Conservation (phyloP, 768 basidiomycete species). For the Solioccasus polychromus region DNA sequence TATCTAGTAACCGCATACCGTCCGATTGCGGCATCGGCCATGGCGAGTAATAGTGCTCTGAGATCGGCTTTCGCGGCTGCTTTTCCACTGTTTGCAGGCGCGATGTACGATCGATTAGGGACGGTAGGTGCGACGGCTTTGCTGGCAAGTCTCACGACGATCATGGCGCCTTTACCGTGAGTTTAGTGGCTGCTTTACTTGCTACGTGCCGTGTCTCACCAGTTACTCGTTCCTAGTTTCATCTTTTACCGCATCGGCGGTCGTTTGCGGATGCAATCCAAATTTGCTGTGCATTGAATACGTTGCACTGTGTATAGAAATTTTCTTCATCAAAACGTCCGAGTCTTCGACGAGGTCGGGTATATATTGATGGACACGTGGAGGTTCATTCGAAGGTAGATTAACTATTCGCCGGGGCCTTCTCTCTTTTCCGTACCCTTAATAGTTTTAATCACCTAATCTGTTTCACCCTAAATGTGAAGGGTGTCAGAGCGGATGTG, state of each 20-base stretch:
- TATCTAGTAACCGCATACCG: conserved; percentile 52
- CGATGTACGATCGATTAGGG: conserved; percentile 53
- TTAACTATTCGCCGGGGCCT: too few relatives aligned
- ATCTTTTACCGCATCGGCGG: conserved; percentile 48
- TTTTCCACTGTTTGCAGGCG: conserved; percentile 51
- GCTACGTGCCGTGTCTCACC: too few relatives aligned
- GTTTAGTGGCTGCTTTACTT: conserved; percentile 24
- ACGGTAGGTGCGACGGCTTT: conserved; percentile 71
- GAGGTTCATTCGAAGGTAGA: too few relatives aligned
- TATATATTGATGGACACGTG: too few relatives aligned
- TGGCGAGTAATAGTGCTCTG: conserved; percentile 62
- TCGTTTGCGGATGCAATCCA: conserved; percentile 41
- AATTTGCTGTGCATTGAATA: conserved; percentile 34
- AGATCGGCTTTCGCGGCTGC: conserved; percentile 46
- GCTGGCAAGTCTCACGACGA: conserved; percentile 59
- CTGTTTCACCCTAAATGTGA: too few relatives aligned
- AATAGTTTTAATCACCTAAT: too few relatives aligned
- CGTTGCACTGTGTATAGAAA: too few relatives aligned
- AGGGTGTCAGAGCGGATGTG: background rate
- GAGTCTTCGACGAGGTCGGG: too few relatives aligned
- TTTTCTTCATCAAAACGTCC: too few relatives aligned
- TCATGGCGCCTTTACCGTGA: conserved; percentile 63
- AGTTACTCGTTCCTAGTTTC: conserved; percentile 43
- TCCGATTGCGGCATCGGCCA: conserved; percentile 55
- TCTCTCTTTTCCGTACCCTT: too few relatives aligned